These are phyloP conservation scores for Allodekkera sacchari DNA, from an alignment of 805 yeast genomes.

Conservation along the genomic window DNA sequence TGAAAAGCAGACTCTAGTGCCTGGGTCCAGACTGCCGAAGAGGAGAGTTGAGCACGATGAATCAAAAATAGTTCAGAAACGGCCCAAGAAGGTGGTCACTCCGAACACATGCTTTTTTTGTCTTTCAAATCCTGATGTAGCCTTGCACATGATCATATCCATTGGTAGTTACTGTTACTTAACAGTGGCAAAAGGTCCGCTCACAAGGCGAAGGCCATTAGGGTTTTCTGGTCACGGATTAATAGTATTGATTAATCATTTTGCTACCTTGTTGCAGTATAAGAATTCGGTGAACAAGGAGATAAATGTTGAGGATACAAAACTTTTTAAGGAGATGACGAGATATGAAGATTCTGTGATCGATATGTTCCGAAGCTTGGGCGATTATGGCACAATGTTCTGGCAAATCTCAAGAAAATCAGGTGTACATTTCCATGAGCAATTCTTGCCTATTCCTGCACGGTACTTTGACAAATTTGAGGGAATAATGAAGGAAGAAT, in stretches of 20 bases:
- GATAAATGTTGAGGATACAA: slow-evolving; percentile 22
- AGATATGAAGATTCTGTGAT: slow-evolving; percentile 40
- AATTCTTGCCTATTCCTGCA: slow-evolving; percentile 57
- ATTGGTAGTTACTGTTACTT: slow-evolving; percentile 61
- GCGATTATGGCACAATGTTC: slow-evolving; percentile 44
- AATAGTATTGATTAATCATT: slow-evolving; percentile 71
- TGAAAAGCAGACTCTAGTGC: background rate
- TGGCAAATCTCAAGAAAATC: slow-evolving; percentile 61
- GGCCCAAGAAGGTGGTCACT: slow-evolving; percentile 30
- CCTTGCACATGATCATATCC: slow-evolving; percentile 71
- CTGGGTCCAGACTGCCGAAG: background rate
- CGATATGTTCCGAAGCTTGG: slow-evolving; percentile 33
- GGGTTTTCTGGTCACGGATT: slow-evolving; percentile 75
- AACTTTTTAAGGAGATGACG: slow-evolving; percentile 35
- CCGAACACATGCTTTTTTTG: slow-evolving; percentile 76
- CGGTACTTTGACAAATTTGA: slow-evolving; percentile 33
- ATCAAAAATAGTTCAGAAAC: slow-evolving; percentile 12
- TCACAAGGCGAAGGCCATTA: slow-evolving; percentile 40
- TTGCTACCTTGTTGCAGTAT: slow-evolving; percentile 31
- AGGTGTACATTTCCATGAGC: slow-evolving; percentile 71
- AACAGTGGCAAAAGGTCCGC: slow-evolving; percentile 82
- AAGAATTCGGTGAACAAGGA: slow-evolving; percentile 16
- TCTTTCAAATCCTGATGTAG: slow-evolving; percentile 68
- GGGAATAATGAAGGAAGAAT: too few relatives aligned
- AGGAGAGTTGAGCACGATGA: slow-evolving; percentile 8